phyloP scores from a whole-genome alignment of 23 red algal genomes.

The Gracilaria caudata region DNA sequence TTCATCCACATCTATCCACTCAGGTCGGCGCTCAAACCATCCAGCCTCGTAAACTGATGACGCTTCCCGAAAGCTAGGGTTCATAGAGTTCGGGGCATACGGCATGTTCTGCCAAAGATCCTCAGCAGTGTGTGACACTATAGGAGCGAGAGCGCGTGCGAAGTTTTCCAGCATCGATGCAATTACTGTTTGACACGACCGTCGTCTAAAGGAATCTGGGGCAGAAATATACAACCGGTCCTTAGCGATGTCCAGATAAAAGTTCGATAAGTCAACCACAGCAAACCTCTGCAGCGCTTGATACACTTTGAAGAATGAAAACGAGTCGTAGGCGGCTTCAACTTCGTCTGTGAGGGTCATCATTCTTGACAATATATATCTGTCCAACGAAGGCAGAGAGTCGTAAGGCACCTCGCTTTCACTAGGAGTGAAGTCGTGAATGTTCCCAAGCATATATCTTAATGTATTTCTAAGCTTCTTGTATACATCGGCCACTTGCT shows the following conservation, averaged over 20 bases:
- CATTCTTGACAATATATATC: slow-evolving; percentile 79
- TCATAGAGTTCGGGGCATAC: slow-evolving; percentile 48
- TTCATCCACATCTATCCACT: slow-evolving; percentile 1
- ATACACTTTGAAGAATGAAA: slow-evolving; percentile 86
- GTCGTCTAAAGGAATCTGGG: slow-evolving; percentile 71
- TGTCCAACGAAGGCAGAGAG: slow-evolving; percentile 83
- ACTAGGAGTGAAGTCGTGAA: slow-evolving; percentile 77
- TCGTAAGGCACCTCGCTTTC: slow-evolving; percentile 37
- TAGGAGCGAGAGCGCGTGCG: slow-evolving; percentile 78
- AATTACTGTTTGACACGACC: slow-evolving; percentile 89
- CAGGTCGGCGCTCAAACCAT: slow-evolving; percentile 58
- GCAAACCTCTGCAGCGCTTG: slow-evolving; percentile 83
- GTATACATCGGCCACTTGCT: slow-evolving; percentile 88
- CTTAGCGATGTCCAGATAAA: slow-evolving; percentile 98
- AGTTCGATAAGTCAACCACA: slow-evolving; percentile 93
- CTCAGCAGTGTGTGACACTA: slow-evolving; percentile 94
- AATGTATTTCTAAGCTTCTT: slow-evolving; percentile 96
- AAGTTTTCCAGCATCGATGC: slow-evolving; percentile 70
- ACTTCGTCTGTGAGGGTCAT: slow-evolving; percentile 59
- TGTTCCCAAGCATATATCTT: slow-evolving; percentile 92
- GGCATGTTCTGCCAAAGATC: slow-evolving; percentile 94
- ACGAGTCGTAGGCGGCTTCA: slow-evolving; percentile 71
- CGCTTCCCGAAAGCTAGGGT: slow-evolving; percentile 23
- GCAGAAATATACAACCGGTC: slow-evolving; percentile 89
- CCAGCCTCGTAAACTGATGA: slow-evolving; percentile 77